A percentile compares a stretch with the other conserved stretches of the same genome.
Conservation (phyloP, 805 yeast genomes). For the Candida hispaniensis region DNA sequence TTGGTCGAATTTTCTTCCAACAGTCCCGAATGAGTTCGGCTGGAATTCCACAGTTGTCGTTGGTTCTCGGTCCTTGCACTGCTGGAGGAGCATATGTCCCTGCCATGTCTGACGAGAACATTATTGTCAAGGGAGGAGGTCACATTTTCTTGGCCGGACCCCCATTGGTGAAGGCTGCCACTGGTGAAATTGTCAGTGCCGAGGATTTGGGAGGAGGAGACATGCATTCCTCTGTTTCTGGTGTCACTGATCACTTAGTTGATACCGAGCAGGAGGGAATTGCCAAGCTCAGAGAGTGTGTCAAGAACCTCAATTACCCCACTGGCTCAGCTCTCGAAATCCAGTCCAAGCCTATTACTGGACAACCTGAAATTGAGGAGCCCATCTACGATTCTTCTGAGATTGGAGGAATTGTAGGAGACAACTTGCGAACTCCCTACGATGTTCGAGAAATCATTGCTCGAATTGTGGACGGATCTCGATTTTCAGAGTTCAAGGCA, state of each 20-base stretch:
- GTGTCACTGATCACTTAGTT: slow-evolving; percentile 27
- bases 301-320: slow-evolving; percentile 21
- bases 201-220: slow-evolving; percentile 29
- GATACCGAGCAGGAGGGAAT: slow-evolving; percentile 28
- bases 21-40: slow-evolving; percentile 27
- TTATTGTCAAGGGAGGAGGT: slow-evolving; percentile 27
- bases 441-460: slow-evolving; percentile 29
- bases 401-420: slow-evolving; percentile 26
- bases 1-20: slow-evolving; percentile 28
- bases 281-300: slow-evolving; percentile 24
- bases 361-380: slow-evolving; percentile 19
- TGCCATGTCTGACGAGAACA: slow-evolving; percentile 29
- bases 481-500: slow-evolving; percentile 26
- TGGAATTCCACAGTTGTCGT: slow-evolving; percentile 27
- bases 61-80: slow-evolving; percentile 29
- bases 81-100: slow-evolving; percentile 31
- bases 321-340: slow-evolving; percentile 9
- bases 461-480: slow-evolving; percentile 27
- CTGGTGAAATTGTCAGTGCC: slow-evolving; percentile 28
- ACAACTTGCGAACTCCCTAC: slow-evolving; percentile 25
- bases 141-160: slow-evolving; percentile 30
- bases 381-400: slow-evolving; percentile 26
- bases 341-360: slow-evolving; percentile 6
- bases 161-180: slow-evolving; percentile 29
- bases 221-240: slow-evolving; percentile 27